Base-by-base conservation (phyloP, 768 basidiomycete genomes). In the Russula earlei region DNA sequence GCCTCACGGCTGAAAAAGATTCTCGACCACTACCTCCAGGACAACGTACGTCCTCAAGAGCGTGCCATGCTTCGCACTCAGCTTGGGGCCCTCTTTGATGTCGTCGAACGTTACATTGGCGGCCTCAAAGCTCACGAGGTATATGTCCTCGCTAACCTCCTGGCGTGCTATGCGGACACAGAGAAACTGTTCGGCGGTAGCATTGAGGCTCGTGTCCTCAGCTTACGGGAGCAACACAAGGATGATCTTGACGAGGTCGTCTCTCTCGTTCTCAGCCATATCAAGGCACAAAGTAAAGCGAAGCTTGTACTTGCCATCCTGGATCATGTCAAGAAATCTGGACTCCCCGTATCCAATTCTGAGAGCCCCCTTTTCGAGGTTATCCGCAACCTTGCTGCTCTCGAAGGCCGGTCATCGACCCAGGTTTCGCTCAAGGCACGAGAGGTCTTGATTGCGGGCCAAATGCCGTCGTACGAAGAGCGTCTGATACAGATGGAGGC, bases 381-480 rank as follows among this genome's bases (percentile, higher is more conserved):
- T 24, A 74, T 96, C 56, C 84, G 84, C 64, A 82, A 80, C 44
- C 80, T 98, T 37, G 90, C 94, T 50, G 79, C 80, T 31, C 78
- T 98, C 34, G 95, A 98, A 71, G 85, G 90, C 46, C 88, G 92
- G 66, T 91, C 91, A 6, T 95, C 94, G n/a, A 89, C 83, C 29
- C 77, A 85, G 53, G 94, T 98, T 34, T 80, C 94, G 3, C 72
- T 99, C 61, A 97, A 95, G 71, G 96, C 96, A 40, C 88, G 96
- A 44, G 96, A 99, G 74, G 96, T 96, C 7, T 79, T 98, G 45
- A 98, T 99, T 65, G 78, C 91, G 31, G 91, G 90, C 45, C 91
- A 95, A 68, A 87, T 99, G 81, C 96, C 96, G 5, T 95, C 93
- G 14, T 95, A 91, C 67, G 93, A 97, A 66, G 96, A 98, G 69